Evolutionary conservation across 176 grass and related monocot genomes (phyloP).

Genomic region (Ampelocalamus luodianensis): DNA sequence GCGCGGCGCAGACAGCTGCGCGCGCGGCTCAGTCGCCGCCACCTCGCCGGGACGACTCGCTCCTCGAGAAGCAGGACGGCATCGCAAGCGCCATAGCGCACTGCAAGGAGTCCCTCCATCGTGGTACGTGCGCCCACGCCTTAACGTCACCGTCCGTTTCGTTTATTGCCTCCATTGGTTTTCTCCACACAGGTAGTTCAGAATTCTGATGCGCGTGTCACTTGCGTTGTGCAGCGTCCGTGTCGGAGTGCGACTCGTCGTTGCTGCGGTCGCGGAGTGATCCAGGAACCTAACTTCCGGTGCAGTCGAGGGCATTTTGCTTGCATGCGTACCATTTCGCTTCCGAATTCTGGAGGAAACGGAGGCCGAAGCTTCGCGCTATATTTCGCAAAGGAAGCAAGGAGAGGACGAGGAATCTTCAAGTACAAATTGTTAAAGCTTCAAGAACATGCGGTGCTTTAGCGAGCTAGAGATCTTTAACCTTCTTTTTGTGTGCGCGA

Average conservation of each 20-base stretch:
- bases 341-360: slow-evolving; percentile 25
- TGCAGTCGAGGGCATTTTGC: not conserved
- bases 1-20: slow-evolving; percentile 45
- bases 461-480: slow-evolving; percentile 30
- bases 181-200: not conserved
- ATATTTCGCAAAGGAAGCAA: slow-evolving; percentile 13
- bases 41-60: slow-evolving; percentile 68
- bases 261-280: slow-evolving; percentile 70
- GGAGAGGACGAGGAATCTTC: slow-evolving; percentile 23
- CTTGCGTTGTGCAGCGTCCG: slow-evolving; percentile 33
- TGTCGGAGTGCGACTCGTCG: slow-evolving; percentile 57
- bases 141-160: slow-evolving; percentile 21
- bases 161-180: not conserved
- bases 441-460: slow-evolving; percentile 28
- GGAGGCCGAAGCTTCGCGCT: slow-evolving; percentile 46
- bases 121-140: slow-evolving; percentile 35
- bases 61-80: slow-evolving; percentile 85
- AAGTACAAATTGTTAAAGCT: slow-evolving; percentile 47
- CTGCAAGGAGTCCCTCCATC: slow-evolving; percentile 88
- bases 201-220: slow-evolving; percentile 2
- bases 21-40: slow-evolving; percentile 25
- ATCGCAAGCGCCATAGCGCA: slow-evolving; percentile 97
- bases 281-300: slow-evolving; percentile 41
- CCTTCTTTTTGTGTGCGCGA: not conserved
- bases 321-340: not conserved